Evolutionary conservation across 2,329 filamentous ascomycete species (phyloP).

Genomic region (Nemania diffusa): DNA sequence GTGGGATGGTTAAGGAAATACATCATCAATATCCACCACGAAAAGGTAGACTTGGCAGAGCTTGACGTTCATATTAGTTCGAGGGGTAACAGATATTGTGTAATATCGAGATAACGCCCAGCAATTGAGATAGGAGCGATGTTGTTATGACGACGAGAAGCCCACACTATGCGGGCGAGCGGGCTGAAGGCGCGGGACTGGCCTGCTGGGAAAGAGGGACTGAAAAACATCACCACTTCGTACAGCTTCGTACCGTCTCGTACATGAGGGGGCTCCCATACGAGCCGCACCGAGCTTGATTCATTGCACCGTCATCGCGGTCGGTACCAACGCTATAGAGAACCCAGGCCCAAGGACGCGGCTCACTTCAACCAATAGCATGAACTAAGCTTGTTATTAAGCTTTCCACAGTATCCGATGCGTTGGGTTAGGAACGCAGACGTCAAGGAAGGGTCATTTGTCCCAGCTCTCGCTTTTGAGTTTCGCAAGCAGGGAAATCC

Average conservation of each 20-base stretch:
- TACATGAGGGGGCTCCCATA: neutral
- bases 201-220: neutral
- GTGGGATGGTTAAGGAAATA: constrained; percentile 5
- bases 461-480: constrained; percentile 17
- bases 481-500: constrained; percentile 12
- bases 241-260: neutral
- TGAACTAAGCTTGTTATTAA: neutral
- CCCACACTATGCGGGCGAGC: neutral
- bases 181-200: neutral
- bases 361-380: constrained; percentile 20
- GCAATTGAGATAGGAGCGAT: neutral
- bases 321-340: constrained; percentile 2
- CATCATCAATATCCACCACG: constrained; percentile 28
- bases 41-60: constrained; percentile 6
- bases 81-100: neutral
- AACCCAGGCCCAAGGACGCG: constrained; percentile 29
- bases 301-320: constrained; percentile 33
- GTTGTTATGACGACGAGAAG: constrained; percentile 22
- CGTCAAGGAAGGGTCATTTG: constrained; percentile 29
- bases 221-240: neutral
- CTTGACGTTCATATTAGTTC: neutral
- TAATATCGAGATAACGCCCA: constrained; percentile 16
- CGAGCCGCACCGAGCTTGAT: neutral
- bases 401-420: constrained; percentile 22
- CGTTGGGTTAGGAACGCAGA: constrained; percentile 5